Evolutionary conservation across 768 basidiomycete genomes (phyloP), one percentile per base, ranked within the genome.

Genomic region (Phylloporus arenicola): DNA sequence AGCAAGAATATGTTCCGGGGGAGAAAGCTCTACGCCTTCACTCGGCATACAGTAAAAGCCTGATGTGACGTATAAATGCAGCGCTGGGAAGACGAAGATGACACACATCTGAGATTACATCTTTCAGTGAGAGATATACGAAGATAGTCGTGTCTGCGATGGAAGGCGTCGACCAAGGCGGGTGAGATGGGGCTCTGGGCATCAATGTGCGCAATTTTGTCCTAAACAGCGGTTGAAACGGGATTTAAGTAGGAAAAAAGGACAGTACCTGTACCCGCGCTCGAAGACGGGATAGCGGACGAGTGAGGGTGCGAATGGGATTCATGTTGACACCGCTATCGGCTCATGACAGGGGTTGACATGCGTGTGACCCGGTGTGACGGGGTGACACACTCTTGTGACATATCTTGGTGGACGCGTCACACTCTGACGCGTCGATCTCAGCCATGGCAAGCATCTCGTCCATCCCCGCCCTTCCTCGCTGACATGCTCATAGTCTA

Each of bases 21-120:
- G 91, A 12, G 87, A 84, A 24, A 92, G 75, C 46, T 85, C 78
- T 5, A 92, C 71, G 29, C 90, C 89, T 61, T 86, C 82, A 46
- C 75, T 79, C 3, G 90, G 91, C 91, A 93, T 94, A 61, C 90
- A 93, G 64, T 94, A 94, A 59, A 91, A 91, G 58, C 90, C 88
- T 93, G 54, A 20, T 38, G 12, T 12, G 41, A 43, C 3, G 27
- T 10, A 33, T 38, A 43, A 53, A 40, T 39, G 17, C 41, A n/a
- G 17, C 6, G 38, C 31, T 24, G 38, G 33, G 40, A 13, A 10
- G 1, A 40, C 20, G 6, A 20, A 38, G 60, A 31, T 48, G 10
- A 64, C 72, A 34, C 54, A 87, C 92, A 93, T 69, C 92, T 79
- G 49, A 94, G 72, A 70, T 93, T 94, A 68, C 92, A 94, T 52